phyloP scores from a whole-genome alignment of 768 basidiomycete genomes.

The Lentinula sp. region DNA sequence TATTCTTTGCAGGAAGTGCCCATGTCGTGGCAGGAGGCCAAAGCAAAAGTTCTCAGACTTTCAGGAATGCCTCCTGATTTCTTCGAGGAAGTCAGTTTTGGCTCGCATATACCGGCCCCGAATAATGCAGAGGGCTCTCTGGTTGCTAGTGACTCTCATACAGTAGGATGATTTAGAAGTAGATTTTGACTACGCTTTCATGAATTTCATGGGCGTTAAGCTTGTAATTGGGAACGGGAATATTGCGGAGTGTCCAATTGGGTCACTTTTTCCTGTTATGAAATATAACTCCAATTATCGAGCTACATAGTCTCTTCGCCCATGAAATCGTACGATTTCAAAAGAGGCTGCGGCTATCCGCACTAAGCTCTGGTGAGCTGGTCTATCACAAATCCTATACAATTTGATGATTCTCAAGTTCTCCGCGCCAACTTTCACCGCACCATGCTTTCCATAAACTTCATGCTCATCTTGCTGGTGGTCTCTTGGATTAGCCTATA shows the following conservation, averaged over 20 bases:
- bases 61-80: conserved; percentile 1
- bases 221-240: too few relatives aligned
- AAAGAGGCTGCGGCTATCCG: too few relatives aligned
- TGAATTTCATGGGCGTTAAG: background rate
- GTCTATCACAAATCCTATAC: too few relatives aligned
- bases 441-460: background rate
- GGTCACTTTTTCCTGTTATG: background rate
- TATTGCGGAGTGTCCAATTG: background rate
- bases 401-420: background rate
- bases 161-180: background rate
- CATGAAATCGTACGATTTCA: too few relatives aligned
- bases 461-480: background rate
- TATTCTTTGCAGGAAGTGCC: conserved; percentile 5
- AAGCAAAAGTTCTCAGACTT: background rate
- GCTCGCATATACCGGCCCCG: background rate
- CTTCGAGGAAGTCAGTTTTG: background rate
- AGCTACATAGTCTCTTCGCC: too few relatives aligned
- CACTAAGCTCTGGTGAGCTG: too few relatives aligned
- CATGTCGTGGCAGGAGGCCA: conserved; percentile 6
- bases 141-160: background rate
- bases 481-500: background rate
- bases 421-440: background rate
- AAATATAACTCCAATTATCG: too few relatives aligned
- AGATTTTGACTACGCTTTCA: background rate
- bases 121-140: background rate